phyloP scores from a whole-genome alignment of 2,329 filamentous ascomycete species.

The Exophiala sp. region DNA sequence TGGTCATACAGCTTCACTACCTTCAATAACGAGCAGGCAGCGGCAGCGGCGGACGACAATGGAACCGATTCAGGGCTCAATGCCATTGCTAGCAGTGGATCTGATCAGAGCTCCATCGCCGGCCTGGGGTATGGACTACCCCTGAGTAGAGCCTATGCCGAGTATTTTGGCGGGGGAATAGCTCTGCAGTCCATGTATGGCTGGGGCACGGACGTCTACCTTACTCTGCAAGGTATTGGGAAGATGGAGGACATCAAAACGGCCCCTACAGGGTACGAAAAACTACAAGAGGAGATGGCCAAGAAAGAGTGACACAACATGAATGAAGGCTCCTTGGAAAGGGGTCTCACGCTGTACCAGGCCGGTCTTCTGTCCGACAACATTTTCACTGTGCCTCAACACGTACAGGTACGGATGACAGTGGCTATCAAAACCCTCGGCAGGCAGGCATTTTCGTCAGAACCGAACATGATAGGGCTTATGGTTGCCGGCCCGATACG shows the following conservation, averaged over 20 bases:
- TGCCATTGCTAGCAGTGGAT: constrained; percentile 65
- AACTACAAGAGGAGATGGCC: constrained; percentile 6
- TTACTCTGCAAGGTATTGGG: constrained; percentile 57
- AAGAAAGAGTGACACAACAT: too few relatives aligned
- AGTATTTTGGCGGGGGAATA: constrained; percentile 96
- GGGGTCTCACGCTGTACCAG: too few relatives aligned
- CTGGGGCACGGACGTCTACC: constrained; percentile 71
- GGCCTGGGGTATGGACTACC: constrained; percentile 90
- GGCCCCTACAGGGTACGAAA: constrained; percentile 15
- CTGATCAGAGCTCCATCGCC: constrained; percentile 75
- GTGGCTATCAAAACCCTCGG: too few relatives aligned
- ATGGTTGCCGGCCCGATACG: too few relatives aligned
- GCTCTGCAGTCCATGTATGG: constrained; percentile 92
- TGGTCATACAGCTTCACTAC: constrained; percentile 99
- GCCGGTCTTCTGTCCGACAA: too few relatives aligned
- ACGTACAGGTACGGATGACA: too few relatives aligned
- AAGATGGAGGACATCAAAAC: constrained; percentile 33
- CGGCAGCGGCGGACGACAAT: constrained; percentile 42
- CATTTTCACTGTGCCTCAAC: too few relatives aligned
- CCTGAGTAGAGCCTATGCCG: constrained; percentile 84
- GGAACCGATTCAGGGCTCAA: constrained; percentile 60
- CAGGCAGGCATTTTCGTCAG: too few relatives aligned
- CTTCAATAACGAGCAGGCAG: constrained; percentile 63
- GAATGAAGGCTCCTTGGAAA: too few relatives aligned
- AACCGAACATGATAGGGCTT: too few relatives aligned